Evolutionary conservation across 106 monocot genomes (phyloP).

Genomic region (Triglochin maritima): DNA sequence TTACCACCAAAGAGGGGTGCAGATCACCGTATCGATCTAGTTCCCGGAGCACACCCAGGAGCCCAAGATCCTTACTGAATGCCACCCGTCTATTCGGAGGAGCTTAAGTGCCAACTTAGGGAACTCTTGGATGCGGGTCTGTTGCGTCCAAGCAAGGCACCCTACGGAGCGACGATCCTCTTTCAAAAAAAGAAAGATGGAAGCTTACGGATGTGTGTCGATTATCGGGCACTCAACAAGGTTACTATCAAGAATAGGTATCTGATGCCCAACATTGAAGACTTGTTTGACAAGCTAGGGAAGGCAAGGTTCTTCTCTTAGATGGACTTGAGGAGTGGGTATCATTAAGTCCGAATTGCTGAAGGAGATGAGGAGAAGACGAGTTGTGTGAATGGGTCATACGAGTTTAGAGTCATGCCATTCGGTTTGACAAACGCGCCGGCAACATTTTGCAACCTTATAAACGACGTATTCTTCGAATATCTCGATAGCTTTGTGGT

Average conservation of each 20-base stretch:
- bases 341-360: no score
- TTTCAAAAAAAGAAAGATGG: constrained; percentile 9
- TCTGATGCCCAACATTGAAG: neutral
- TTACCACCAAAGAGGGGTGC: constrained; percentile 2
- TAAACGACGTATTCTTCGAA: no score
- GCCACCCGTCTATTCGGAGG: neutral
- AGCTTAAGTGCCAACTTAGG: neutral
- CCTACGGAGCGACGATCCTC: neutral
- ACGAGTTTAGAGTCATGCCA: no score
- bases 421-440: no score
- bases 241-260: neutral
- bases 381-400: no score
- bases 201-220: no score
- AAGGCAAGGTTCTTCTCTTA: neutral
- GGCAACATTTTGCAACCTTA: no score
- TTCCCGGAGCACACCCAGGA: neutral
- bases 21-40: constrained; percentile 2
- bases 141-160: neutral
- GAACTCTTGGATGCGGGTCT: neutral
- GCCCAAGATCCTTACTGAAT: neutral
- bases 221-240: constrained; percentile 2
- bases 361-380: no score
- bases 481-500: no score
- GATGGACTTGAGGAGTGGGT: no score
- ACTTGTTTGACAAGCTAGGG: neutral